These are phyloP conservation scores for Fusarium lateritium DNA, from an alignment of 2,329 filamentous ascomycete genomes.

Conservation along the genomic window DNA sequence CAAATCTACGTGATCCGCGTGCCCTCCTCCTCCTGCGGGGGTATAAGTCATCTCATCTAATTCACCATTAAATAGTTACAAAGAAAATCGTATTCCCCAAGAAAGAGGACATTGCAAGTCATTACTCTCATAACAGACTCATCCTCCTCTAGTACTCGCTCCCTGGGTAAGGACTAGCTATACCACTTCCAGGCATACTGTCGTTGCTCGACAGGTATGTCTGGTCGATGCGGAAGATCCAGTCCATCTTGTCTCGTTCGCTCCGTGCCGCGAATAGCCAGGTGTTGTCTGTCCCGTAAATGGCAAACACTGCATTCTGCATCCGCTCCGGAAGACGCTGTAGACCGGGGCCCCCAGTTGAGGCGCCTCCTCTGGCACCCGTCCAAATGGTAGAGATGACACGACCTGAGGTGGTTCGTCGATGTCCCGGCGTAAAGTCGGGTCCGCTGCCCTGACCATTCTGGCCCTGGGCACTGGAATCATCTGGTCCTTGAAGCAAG, in stretches of 20 bases:
- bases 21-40: slow-evolving; percentile 48
- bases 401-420: slow-evolving; percentile 65
- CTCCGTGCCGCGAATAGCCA: slow-evolving; percentile 93
- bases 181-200: slow-evolving; percentile 57
- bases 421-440: slow-evolving; percentile 63
- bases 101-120: slow-evolving; percentile 49
- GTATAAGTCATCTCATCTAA: slow-evolving; percentile 52
- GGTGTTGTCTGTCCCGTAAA: slow-evolving; percentile 95
- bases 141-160: slow-evolving; percentile 50
- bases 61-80: slow-evolving; percentile 49
- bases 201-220: slow-evolving; percentile 70
- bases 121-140: slow-evolving; percentile 43
- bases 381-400: slow-evolving; percentile 71
- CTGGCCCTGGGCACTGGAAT: slow-evolving; percentile 54
- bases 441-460: slow-evolving; percentile 52
- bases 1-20: slow-evolving; percentile 42
- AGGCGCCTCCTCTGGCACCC: slow-evolving; percentile 57
- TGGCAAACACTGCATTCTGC: slow-evolving; percentile 86
- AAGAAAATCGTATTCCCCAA: slow-evolving; percentile 48
- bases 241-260: slow-evolving; percentile 94
- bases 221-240: slow-evolving; percentile 96
- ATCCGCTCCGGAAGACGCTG: slow-evolving; percentile 70
- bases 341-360: slow-evolving; percentile 57
- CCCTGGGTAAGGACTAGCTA: slow-evolving; percentile 54
- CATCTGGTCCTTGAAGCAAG: slow-evolving; percentile 72